Base-by-base conservation (phyloP, 768 basidiomycete species). In the Leucocoprinus leucothites region DNA sequence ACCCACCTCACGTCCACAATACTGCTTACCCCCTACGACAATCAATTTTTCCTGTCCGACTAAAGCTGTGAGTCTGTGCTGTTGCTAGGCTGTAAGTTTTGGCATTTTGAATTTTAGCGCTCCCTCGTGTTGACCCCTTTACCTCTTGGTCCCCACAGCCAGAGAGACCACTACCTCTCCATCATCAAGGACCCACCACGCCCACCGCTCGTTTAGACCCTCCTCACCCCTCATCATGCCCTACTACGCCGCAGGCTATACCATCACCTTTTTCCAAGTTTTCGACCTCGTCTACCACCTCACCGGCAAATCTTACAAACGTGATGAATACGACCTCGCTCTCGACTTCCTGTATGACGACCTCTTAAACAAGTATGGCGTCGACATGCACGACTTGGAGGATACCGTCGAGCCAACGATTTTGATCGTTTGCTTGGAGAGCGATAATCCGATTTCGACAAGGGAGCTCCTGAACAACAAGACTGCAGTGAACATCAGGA, bases 221-320 rank as follows among this genome's bases (percentile, higher is more conserved):
- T 31, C 31, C 31, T 31, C 31, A 5, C 6, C 11, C 31, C 31
- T 31, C 31, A 50, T 21, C 21, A 56, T 56, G 54, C 47, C 48
- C 7, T 56, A 56, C 54, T 49, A 43, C 47, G 47, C 47, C 21
- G 54, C 54, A n/a, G 54, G 54, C 26, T 56, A 56, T 47, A 49
- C 48, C 25, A 43, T 56, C 47, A 56, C 54, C 16, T 42, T 24
- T 31, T 34, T 24, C 21, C 47, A 56, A 13, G 48, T 56, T 47
- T 56, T 56, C 41, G 54, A 56, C 41, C 47, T 56, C 48, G 54
- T 56, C 6, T 56, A 48, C 22, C 54, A 56, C n/a, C 46, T 56
- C n/a, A 48, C 54, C 4, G 48, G 48, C 3, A 48, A 48, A 35
- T 56, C 54, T 3, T 49, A 48, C 48, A 56, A 48, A 25, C 54